Evolutionary conservation across 2,329 filamentous ascomycete species (phyloP), one percentile per base, ranked within the genome.

Genomic region (Pyricularia sp.): DNA sequence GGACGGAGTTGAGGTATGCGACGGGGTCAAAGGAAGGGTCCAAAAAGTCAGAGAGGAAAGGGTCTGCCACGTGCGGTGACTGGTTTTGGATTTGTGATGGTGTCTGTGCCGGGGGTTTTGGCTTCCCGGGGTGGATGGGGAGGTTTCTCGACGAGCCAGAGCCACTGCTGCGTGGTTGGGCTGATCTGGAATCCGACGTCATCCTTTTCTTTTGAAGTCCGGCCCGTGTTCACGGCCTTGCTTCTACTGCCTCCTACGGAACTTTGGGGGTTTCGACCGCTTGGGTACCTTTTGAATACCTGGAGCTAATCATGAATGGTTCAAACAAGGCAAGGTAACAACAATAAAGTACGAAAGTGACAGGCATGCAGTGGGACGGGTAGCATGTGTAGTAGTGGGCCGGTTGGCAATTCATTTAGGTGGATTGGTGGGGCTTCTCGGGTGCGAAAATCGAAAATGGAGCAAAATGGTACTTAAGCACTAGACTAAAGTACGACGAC

Each of bases 1-100:
- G 83, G 0, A 86, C 86, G 70, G 88, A 82, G 79, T 98, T 98
- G 74, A 98, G 88, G 78, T 93, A 97, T 65, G 91, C 88, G 72
- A 90, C 91, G 4, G 94, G 86, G 77, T 97, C 92, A 79, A 98
- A 98, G 64, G 86, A 97, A 5, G 90, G 84, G 66, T 88, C 83
- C 55, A 94, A 84, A 78, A 97, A 97, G 69, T 90, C 88, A 69
- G 87, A 86, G 3, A 96, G 85, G 68, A 88, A 87, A 14, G 89
- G 85, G 75, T 96, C 93, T 71, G 90, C 81, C 55, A 92, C 85
- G 77, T 94, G 88, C 68, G 83, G 78, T 4, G 88, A 88, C 74
- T 81, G 85, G 68, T 85, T 80, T 73, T 82, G 79, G 65, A 81
- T 75, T 33, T 6, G 58, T 61, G n/a, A 2, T 26, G 58, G 11